Evolutionary conservation across 2,329 filamentous ascomycete species (phyloP).

Genomic region (Ceratocystis variospora): DNA sequence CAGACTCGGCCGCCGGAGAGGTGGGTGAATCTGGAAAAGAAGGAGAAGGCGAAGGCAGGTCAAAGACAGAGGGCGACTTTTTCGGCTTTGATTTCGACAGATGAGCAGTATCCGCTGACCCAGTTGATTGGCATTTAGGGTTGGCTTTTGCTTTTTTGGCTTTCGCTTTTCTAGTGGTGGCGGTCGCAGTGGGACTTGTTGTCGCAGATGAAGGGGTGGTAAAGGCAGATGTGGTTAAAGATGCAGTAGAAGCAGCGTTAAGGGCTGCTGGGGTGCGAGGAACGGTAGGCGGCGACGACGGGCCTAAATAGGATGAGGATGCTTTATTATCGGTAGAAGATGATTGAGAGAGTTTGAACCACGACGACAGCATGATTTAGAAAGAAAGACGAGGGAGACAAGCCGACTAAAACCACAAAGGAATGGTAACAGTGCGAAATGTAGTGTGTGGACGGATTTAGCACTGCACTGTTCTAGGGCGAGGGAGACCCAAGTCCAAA

Average conservation of each 20-base stretch:
- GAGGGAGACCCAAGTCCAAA: background rate
- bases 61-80: conserved; percentile 8
- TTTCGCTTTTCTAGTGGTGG: background rate
- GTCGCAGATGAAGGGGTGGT: conserved; percentile 5
- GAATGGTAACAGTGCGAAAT: conserved; percentile 11
- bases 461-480: background rate
- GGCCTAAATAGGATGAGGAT: background rate
- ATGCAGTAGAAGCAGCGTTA: background rate
- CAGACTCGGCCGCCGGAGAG: conserved; percentile 4
- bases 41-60: conserved; percentile 4
- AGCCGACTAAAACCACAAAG: conserved; percentile 7
- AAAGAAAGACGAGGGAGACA: conserved; percentile 11
- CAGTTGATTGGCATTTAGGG: conserved; percentile 14
- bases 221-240: background rate
- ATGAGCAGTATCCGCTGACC: conserved; percentile 6
- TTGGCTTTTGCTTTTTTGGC: conserved; percentile 1
- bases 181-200: conserved; percentile 11
- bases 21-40: conserved; percentile 7
- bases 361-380: conserved; percentile 12
- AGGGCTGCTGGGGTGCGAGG: background rate
- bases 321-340: background rate
- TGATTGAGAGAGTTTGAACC: conserved; percentile 5
- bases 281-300: background rate
- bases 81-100: conserved; percentile 4
- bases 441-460: background rate